These are phyloP conservation scores for Paraleonurus japonicus DNA, from an alignment of 257 asterid species.

Conservation along the genomic window DNA sequence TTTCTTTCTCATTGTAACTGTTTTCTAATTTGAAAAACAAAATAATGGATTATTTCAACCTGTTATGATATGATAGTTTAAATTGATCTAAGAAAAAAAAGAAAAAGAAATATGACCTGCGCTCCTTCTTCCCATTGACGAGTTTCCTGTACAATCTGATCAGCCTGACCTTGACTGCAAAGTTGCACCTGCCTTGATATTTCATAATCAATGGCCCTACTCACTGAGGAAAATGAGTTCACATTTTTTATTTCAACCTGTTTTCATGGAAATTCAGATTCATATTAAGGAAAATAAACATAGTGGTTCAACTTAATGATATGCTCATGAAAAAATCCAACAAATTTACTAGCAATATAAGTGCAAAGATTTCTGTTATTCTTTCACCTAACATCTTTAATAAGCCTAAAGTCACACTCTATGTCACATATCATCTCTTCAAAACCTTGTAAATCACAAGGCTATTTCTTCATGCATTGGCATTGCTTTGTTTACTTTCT, in stretches of 20 bases:
- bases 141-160: constrained; percentile 92
- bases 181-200: constrained; percentile 84
- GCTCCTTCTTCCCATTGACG: constrained; percentile 99
- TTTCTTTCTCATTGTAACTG: constrained; percentile 94
- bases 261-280: constrained; percentile 19
- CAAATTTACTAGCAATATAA: neutral
- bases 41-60: constrained; percentile 19
- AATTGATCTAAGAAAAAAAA: constrained; percentile 7
- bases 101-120: constrained; percentile 61
- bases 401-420: neutral
- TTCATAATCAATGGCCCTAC: constrained; percentile 95
- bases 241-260: constrained; percentile 97
- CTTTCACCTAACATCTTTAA: constrained; percentile 12
- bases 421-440: no score
- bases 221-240: constrained; percentile 91
- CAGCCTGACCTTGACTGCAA: constrained; percentile 73
- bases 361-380: neutral
- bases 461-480: neutral
- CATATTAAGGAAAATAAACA: neutral
- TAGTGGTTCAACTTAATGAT: constrained; percentile 4
- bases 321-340: neutral
- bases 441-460: neutral
- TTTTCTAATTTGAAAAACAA: constrained; percentile 57
- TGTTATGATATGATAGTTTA: neutral
- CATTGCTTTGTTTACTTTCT: neutral